Conservation (phyloP, 257 asterid genomes). For the Henckelia pumila region DNA sequence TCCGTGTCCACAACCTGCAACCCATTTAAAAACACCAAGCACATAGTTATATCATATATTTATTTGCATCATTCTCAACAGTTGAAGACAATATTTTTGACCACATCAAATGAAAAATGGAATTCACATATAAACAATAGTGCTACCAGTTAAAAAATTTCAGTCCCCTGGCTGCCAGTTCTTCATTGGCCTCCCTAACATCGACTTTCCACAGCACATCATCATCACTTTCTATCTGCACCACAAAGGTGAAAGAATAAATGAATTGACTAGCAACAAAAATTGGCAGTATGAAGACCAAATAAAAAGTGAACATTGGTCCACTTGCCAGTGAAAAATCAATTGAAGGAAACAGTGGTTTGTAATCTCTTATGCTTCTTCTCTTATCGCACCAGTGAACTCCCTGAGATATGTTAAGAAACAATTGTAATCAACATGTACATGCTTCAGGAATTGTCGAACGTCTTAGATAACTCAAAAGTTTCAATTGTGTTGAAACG, state of each 20-base stretch:
- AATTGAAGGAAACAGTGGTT: slow-evolving; percentile 76
- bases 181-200: slow-evolving; percentile 66
- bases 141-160: slow-evolving; percentile 72
- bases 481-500: no score
- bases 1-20: slow-evolving; percentile 82
- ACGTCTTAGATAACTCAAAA: no score
- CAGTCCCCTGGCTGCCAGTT: slow-evolving; percentile 72
- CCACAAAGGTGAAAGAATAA: slow-evolving; percentile 21
- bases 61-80: no score
- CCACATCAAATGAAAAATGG: background rate
- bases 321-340: slow-evolving; percentile 86
- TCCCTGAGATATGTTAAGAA: slow-evolving; percentile 55
- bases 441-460: no score
- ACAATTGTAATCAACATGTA: slow-evolving; percentile 4
- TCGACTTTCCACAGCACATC: slow-evolving; percentile 72
- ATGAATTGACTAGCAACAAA: slow-evolving; percentile 16
- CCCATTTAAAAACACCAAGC: slow-evolving; percentile 6
- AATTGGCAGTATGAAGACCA: slow-evolving; percentile 8
- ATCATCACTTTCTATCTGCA: slow-evolving; percentile 76
- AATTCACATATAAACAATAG: slow-evolving; percentile 18
- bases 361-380: slow-evolving; percentile 74
- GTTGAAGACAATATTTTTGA: no score
- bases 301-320: slow-evolving; percentile 20
- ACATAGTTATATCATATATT: background rate
- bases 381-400: slow-evolving; percentile 97